A percentile compares a stretch with the other conserved stretches of the same genome.
Conservation (phyloP, 768 basidiomycete species). For the Russula foetens region DNA sequence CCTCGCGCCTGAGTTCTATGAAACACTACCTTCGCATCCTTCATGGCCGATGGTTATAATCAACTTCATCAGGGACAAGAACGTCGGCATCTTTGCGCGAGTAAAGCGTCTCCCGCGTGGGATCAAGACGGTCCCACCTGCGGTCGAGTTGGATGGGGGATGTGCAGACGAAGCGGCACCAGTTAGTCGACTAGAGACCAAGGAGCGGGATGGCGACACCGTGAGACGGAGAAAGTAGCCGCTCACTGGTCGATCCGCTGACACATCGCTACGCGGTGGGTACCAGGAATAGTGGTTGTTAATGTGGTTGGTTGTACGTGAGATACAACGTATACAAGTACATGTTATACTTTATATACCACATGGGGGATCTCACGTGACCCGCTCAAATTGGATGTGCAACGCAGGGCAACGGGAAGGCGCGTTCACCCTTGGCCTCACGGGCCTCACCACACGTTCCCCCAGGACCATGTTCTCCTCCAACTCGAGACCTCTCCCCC, state of each 20-base stretch:
- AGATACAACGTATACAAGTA: neutral
- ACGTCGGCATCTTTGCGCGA: constrained; percentile 83
- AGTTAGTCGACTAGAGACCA: neutral
- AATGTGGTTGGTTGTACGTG: neutral
- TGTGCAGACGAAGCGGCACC: constrained; percentile 12
- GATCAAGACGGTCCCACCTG: neutral
- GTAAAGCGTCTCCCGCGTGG: constrained; percentile 49
- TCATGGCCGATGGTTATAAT: constrained; percentile 93
- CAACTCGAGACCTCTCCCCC: constrained; percentile 10
- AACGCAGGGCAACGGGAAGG: neutral
- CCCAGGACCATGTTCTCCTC: constrained; percentile 17
- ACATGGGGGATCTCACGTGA: no score
- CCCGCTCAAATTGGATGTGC: neutral
- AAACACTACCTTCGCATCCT: constrained; percentile 75
- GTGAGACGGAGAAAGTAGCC: constrained; percentile 5
- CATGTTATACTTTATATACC: no score
- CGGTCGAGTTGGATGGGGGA: constrained; percentile 17
- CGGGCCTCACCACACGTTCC: constrained; percentile 8
- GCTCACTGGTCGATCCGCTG: neutral
- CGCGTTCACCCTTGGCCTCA: constrained; percentile 2
- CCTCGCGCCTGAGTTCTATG: constrained; percentile 90
- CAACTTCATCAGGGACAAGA: constrained; percentile 87
- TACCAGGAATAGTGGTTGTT: neutral
- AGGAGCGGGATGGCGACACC: neutral
- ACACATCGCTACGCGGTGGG: neutral